Evolutionary conservation across 352 stramenopile genomes (phyloP), one percentile per base, ranked within the genome.

Genomic region (Pythium grandisporangium): DNA sequence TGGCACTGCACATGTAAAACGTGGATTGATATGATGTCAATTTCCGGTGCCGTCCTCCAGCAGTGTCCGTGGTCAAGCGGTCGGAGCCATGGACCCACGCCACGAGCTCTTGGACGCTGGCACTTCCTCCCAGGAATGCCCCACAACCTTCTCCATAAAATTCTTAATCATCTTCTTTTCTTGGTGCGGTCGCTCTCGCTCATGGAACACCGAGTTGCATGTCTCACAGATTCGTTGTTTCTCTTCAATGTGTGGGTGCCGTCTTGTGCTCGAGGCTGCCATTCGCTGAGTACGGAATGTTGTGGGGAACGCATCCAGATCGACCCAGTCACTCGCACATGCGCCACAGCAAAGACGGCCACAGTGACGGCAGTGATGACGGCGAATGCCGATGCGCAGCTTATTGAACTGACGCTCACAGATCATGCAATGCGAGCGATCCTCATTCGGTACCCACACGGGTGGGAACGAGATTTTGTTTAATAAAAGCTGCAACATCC

Each of bases 281-380:
- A 71, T 51, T 13, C 57, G 61, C 5, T 58, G 45, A 12, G 64
- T 63, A 5, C 66, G 57, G 37, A 90, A 93, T 3, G 63, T 59
- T 48, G 66, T 55, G 7, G 79, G 74, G 47, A 90, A 92, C 17
- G 73, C 71, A 24, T 71, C 72, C 37, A 58, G 73, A 35, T 87
- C 74, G 8, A 93, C 61, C 11, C 70, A 84, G 12, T 82, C 63
- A 38, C 84, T 60, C 37, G 74, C 84, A 51, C 80, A 93, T 42
- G 82, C 59, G 13, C 76, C 72, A 41, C 80, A 93, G 41, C 81
- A 78, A 22, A 93, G 59, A 11, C 78, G 74, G 0, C 79, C 81
- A 47, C 81, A 94, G 61, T 88, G 82, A 12, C 81, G 80, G 50
- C 80, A 93, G 58, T 93, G 80, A 51, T 93, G 80, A 19, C 80